These are phyloP conservation scores for Salvia hispanica DNA, from an alignment of 257 asterid genomes.

Conservation along the genomic window DNA sequence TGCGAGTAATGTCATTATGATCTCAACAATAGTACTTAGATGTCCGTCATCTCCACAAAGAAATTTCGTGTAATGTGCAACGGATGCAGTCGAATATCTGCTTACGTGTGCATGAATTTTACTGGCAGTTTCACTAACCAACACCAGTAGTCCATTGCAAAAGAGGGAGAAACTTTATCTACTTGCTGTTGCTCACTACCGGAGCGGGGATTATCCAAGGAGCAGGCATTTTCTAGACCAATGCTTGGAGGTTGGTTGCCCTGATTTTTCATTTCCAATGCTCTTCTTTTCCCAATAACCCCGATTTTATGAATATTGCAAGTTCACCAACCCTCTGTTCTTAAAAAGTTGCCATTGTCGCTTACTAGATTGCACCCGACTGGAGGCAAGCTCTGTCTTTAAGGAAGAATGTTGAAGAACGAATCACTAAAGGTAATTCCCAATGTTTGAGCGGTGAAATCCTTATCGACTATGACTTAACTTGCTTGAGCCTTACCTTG, in stretches of 20 bases:
- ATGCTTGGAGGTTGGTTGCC: conserved; percentile 61
- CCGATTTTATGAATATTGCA: too few species aligned
- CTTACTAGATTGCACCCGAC: conserved; percentile 67
- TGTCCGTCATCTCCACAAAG: background rate
- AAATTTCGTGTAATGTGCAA: background rate
- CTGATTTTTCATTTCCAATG: background rate
- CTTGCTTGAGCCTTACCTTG: background rate
- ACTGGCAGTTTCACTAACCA: conserved; percentile 57
- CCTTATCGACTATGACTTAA: background rate
- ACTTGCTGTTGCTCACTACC: conserved; percentile 65
- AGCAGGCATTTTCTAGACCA: conserved; percentile 58
- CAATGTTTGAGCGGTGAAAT: background rate
- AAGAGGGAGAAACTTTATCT: conserved; percentile 69
- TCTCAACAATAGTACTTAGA: background rate
- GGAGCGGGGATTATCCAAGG: conserved; percentile 64
- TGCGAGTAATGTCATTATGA: background rate
- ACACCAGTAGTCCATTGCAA: conserved; percentile 51
- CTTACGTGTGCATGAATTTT: conserved; percentile 10
- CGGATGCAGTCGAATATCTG: background rate
- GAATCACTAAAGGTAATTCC: conserved; percentile 59
- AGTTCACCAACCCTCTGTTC: background rate
- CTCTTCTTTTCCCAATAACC: background rate
- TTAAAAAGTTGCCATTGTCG: background rate
- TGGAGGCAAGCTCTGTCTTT: conserved; percentile 77
- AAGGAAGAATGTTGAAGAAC: conserved; percentile 60